Percentiles rank a stretch among this genome's conserved stretches.
These are phyloP conservation scores for Colletotrichum graminicola DNA, from an alignment of 2,329 filamentous ascomycete genomes.

Conservation along the genomic window DNA sequence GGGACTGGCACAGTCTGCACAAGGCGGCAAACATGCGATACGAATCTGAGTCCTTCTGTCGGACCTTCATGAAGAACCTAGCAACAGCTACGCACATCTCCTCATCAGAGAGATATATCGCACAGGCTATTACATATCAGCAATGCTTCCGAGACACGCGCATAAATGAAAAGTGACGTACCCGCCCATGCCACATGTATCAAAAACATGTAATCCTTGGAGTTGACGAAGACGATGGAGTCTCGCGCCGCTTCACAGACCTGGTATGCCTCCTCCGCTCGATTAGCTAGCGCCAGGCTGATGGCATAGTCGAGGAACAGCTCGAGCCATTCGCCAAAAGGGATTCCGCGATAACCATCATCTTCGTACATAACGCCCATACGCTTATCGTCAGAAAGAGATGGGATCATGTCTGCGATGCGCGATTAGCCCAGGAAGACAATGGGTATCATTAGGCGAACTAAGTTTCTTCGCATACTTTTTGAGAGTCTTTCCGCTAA, in stretches of 20 bases:
- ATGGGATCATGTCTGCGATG: constrained; percentile 50
- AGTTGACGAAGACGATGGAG: constrained; percentile 85
- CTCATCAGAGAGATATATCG: constrained; percentile 83
- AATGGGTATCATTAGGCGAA: background rate
- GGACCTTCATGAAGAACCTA: constrained; percentile 87
- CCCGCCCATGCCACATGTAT: constrained; percentile 84
- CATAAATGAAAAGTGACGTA: constrained; percentile 50
- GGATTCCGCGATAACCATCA: constrained; percentile 76
- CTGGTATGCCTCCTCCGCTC: constrained; percentile 80
- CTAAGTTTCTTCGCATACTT: constrained; percentile 55
- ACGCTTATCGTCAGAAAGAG: constrained; percentile 33
- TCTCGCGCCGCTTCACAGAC: constrained; percentile 82
- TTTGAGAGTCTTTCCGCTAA: constrained; percentile 67
- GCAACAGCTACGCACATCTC: constrained; percentile 79
- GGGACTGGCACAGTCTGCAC: constrained; percentile 81
- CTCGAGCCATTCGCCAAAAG: constrained; percentile 88
- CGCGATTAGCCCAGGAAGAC: constrained; percentile 1
- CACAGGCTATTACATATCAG: constrained; percentile 72
- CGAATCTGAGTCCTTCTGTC: constrained; percentile 82
- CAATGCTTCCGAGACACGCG: background rate
- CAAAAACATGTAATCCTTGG: constrained; percentile 73
- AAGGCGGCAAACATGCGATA: constrained; percentile 86
- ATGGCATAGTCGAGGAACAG: constrained; percentile 91
- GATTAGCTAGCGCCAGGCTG: constrained; percentile 75
- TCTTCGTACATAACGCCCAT: constrained; percentile 53